A percentile compares a stretch with the other conserved stretches of the same genome.
These are phyloP conservation scores for Sodiomyces alkalinus DNA, from an alignment of 2,329 filamentous ascomycete genomes.

Conservation along the genomic window DNA sequence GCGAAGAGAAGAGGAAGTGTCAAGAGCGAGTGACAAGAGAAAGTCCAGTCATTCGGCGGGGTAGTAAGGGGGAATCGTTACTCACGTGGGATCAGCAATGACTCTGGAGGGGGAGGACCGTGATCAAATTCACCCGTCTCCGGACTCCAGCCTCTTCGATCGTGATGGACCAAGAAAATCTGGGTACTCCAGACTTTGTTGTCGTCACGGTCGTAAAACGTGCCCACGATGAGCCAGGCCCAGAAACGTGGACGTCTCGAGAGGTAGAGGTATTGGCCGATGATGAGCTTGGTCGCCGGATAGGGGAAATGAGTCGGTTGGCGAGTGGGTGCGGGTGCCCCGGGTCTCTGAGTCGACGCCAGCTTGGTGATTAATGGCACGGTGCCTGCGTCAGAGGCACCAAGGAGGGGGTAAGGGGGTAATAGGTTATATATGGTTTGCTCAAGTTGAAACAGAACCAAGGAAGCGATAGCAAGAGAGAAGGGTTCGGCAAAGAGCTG, in stretches of 20 bases:
- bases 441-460: no score
- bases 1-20: no score
- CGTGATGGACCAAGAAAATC: conserved; percentile 15
- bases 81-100: not conserved
- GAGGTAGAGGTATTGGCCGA: conserved; percentile 25
- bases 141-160: not conserved
- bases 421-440: no score
- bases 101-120: not conserved
- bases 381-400: no score
- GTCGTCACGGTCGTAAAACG: conserved; percentile 28
- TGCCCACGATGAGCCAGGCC: conserved; percentile 30
- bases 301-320: conserved; percentile 17
- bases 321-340: no score
- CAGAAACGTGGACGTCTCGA: conserved; percentile 19
- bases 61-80: no score
- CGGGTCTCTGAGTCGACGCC: conserved; percentile 9
- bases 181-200: conserved; percentile 30
- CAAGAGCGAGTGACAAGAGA: no score
- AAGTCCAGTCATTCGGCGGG: no score
- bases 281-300: conserved; percentile 28
- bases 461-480: no score
- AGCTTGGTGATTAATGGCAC: conserved; percentile 10
- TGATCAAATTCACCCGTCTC: conserved; percentile 4
- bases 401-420: no score
- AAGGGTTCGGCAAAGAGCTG: no score